Evolutionary conservation across 176 grass and related monocot species (phyloP).

Genomic region (Thalia dealbata): DNA sequence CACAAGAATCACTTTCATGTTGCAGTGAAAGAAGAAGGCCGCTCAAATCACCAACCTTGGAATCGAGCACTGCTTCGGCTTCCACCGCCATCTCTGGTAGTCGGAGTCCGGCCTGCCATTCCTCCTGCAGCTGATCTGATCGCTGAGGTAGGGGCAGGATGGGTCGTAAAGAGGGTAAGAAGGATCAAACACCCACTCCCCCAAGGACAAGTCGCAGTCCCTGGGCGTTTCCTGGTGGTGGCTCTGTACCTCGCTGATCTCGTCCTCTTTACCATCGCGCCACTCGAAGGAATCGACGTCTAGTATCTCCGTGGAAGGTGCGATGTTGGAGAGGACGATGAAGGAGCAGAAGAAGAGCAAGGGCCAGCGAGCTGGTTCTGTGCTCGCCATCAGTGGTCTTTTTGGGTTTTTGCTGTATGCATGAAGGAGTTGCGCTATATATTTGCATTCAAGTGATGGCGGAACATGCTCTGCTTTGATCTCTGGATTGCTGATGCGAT

Average conservation of each 20-base stretch:
- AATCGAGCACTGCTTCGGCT: constrained; percentile 26
- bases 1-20: neutral
- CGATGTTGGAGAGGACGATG: constrained; percentile 13
- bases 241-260: constrained; percentile 14
- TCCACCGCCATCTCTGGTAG: constrained; percentile 36
- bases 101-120: constrained; percentile 31
- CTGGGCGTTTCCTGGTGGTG: constrained; percentile 5
- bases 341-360: neutral
- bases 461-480: neutral
- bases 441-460: neutral
- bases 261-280: constrained; percentile 19
- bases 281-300: constrained; percentile 16
- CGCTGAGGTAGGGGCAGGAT: constrained; percentile 32
- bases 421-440: constrained; percentile 19
- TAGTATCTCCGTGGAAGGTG: constrained; percentile 7
- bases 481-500: neutral
- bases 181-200: constrained; percentile 36
- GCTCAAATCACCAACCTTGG: constrained; percentile 23
- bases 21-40: neutral
- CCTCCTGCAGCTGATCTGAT: constrained; percentile 20
- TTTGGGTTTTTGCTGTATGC: neutral
- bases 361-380: no score
- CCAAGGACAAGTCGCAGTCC: constrained; percentile 22
- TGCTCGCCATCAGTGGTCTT: no score
- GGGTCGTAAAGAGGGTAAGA: constrained; percentile 35